Evolutionary conservation across 768 basidiomycete genomes (phyloP).

Genomic region (Coprinopsis sp.): DNA sequence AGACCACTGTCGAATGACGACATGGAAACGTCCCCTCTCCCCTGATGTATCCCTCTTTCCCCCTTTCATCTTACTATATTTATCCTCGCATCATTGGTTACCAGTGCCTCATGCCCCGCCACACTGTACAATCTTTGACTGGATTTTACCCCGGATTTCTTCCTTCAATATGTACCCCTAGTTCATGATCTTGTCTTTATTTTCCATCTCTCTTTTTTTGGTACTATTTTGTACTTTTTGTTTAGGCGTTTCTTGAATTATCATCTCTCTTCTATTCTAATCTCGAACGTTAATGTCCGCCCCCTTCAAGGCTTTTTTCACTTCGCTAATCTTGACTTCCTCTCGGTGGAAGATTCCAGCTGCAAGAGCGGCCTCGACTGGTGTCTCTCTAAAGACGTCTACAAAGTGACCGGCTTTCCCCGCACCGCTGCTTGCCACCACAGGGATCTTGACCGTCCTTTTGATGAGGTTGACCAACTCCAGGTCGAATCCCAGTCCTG

Average conservation of each 20-base stretch:
- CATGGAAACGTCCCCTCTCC: background rate
- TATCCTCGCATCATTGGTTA: slow-evolving; percentile 1
- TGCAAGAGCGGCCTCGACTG: slow-evolving; percentile 87
- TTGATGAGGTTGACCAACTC: slow-evolving; percentile 77
- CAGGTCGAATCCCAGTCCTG: slow-evolving; percentile 86
- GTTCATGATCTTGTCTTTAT: background rate
- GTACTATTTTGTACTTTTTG: slow-evolving; percentile 4
- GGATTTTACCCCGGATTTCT: background rate
- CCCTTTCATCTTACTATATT: background rate
- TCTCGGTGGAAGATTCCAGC: slow-evolving; percentile 96
- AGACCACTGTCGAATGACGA: background rate
- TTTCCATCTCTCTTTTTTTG: slow-evolving; percentile 5
- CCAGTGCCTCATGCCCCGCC: background rate
- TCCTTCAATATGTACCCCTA: no score
- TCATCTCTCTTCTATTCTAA: slow-evolving; percentile 3
- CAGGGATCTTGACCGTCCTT: slow-evolving; percentile 76
- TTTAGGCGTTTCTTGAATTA: slow-evolving; percentile 1
- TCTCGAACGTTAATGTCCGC: slow-evolving; percentile 47
- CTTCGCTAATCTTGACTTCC: slow-evolving; percentile 78
- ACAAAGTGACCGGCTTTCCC: slow-evolving; percentile 79
- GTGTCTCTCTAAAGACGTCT: slow-evolving; percentile 77
- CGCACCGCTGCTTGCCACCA: slow-evolving; percentile 93
- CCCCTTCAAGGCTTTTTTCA: slow-evolving; percentile 56
- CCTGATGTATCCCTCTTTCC: background rate
- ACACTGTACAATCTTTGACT: background rate